Evolutionary conservation across 2,329 filamentous ascomycete genomes (phyloP).

Genomic region (Pseudofabraea citricarpa): DNA sequence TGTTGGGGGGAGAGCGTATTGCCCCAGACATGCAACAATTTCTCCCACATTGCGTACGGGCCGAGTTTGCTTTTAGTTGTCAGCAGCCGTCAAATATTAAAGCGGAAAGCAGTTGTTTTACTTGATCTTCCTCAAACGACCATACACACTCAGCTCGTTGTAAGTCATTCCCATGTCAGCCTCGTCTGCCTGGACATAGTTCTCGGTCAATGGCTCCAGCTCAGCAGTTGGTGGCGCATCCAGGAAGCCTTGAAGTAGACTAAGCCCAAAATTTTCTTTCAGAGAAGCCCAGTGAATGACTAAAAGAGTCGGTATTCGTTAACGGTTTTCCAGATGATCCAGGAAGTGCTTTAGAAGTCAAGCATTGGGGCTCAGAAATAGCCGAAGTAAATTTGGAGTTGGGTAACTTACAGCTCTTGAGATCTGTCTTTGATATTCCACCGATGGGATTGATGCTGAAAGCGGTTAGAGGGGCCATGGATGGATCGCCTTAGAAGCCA

Average conservation of each 20-base stretch:
- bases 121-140: slow-evolving; percentile 25
- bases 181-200: slow-evolving; percentile 47
- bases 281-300: no score
- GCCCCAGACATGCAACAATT: slow-evolving; percentile 41
- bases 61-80: no score
- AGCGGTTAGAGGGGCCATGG: no score
- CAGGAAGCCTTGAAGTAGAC: no score
- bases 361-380: slow-evolving; percentile 58
- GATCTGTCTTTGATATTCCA: slow-evolving; percentile 53
- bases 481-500: no score
- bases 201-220: slow-evolving; percentile 59
- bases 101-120: no score
- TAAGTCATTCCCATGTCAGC: slow-evolving; percentile 51
- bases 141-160: slow-evolving; percentile 38
- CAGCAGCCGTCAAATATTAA: no score
- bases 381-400: no score
- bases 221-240: slow-evolving; percentile 51
- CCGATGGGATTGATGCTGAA: no score
- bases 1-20: slow-evolving; percentile 32
- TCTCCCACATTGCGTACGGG: slow-evolving; percentile 41
- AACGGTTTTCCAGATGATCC: no score
- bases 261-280: no score
- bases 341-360: slow-evolving; percentile 64
- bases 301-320: no score
- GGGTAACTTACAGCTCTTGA: slow-evolving; percentile 71